Evolutionary conservation across 306 rosid genomes (phyloP), one percentile per base, ranked within the genome.

Genomic region (Vigna angularis): DNA sequence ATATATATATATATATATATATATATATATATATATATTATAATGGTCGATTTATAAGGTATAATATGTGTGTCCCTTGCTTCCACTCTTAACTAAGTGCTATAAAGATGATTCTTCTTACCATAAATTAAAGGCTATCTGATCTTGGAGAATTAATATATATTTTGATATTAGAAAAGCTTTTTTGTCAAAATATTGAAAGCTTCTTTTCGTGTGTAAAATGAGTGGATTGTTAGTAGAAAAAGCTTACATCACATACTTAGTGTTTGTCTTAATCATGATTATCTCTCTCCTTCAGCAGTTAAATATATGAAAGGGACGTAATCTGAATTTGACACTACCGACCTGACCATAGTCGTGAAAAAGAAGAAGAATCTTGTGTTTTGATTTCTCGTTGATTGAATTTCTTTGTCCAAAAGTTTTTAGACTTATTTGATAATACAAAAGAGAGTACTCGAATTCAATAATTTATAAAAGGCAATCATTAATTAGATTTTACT

Each of bases 161-260:
- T 22, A 10, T 24, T 2, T 57, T 10, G 3, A 24, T 57, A 24
- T 57, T 57, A 11, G 17, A 26, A 58, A 58, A 58, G 17, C 5
- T 11, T 5, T 58, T 26, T 17, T 9, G 13, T 4, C 2, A 47
- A 18, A 38, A n/a, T 17, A 11, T 38, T 7, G 28, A 63, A 34
- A 40, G 55, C 14, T 51, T 15, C 5, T 47, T 55, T 53, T 42
- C 5, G 18, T 28, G n/a, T 38, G 42, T 32, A 79, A 73, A 50
- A 72, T 45, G 18, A 72, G 61, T 68, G 84, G 70, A 36, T 77
- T 50, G 61, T 51, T 63, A 58, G 56, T 36, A 18, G 79, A 55
- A 49, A 65, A 63, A 74, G 50, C 57, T 34, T 65, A 14, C 34
- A 30, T 28, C 6, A 5, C 4, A 22, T 24, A 64, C 45, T 76